Conservation (phyloP, 164 flowering plant genomes). For the Liriodendron chinense region DNA sequence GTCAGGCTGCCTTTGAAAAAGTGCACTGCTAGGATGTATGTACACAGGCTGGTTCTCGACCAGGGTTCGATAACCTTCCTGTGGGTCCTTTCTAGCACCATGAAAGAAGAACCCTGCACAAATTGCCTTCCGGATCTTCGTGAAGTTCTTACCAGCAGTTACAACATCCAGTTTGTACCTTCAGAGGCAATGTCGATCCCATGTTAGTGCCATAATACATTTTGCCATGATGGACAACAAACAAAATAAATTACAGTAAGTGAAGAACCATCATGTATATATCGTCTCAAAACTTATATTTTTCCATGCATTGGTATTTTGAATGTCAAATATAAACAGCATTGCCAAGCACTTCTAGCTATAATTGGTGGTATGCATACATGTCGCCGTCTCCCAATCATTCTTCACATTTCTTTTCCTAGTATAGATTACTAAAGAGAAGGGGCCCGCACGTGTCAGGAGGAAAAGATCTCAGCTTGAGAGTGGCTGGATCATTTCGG, state of each 20-base stretch:
- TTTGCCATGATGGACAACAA: background rate
- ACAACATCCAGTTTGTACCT: slow-evolving; percentile 85
- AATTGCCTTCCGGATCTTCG: slow-evolving; percentile 80
- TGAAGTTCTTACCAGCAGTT: slow-evolving; percentile 72
- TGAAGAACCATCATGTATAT: too few relatives aligned
- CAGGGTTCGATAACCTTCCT: slow-evolving; percentile 58
- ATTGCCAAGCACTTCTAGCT: too few relatives aligned
- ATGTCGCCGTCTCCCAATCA: too few relatives aligned
- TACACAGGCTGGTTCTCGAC: slow-evolving; percentile 91
- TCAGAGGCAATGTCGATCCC: background rate
- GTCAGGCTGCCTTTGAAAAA: slow-evolving; percentile 83
- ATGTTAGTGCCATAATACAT: background rate
- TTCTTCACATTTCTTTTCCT: too few relatives aligned
- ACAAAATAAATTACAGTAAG: background rate
- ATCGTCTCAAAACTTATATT: too few relatives aligned
- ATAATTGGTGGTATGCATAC: too few relatives aligned
- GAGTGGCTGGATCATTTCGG: too few relatives aligned
- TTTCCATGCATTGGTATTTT: too few relatives aligned
- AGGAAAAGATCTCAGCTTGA: too few relatives aligned
- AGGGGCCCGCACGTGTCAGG: too few relatives aligned
- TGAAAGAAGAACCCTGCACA: slow-evolving; percentile 87
- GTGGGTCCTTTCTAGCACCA: slow-evolving; percentile 82
- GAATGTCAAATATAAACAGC: too few relatives aligned
- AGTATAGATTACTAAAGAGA: too few relatives aligned
- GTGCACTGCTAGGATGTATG: slow-evolving; percentile 88